Base-by-base conservation (phyloP, 192 early-diverging fungal species). In the Coemansia sp. region DNA sequence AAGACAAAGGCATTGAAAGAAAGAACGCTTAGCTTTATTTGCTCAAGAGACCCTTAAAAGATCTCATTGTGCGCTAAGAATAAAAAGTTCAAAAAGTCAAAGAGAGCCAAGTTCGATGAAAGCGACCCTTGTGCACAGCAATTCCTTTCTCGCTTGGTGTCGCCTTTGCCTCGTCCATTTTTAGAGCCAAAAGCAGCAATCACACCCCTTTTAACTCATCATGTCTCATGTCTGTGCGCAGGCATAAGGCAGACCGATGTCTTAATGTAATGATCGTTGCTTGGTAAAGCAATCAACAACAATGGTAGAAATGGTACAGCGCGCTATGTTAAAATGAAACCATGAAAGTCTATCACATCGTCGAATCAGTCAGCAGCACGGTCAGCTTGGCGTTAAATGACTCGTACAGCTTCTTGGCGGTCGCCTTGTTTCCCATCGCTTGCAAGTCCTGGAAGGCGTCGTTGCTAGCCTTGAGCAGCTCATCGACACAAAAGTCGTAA, bases 401-500 rank as follows among this genome's bases (percentile, higher is more conserved):
- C 66, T 77, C 69, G 60, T 73, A 83, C 23, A 83, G 62, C 66
- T 74, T 55, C 60, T 72, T 74, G 35, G 80, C 80, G 62, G 72
- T 55, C 17, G 67, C 58, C 61, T 83, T 76, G 61, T 66, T 83
- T 37, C 75, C 75, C 75, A 83, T 77, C 23, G 75, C 63, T 67
- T 76, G 68, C 64, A 83, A 47, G 53, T 83, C 80, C 26, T 83
- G 75, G 69, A 71, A 77, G 6, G 80, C 80, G 5, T 83, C 80
- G 53, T 38, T 69, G 67, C 80, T 83, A 37, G 72, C 72, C 67
- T 83, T 83, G 68, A 83, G 73, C 50, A 83, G 72, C 69, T 83
- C 80, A 59, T 83, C 80, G 11, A 83, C 80, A 46, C 80, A 83
- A 67, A 73, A 83, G 73, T 83, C 80, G 62, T 77, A 83, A 69